Evolutionary conservation across 2,329 filamentous ascomycete genomes (phyloP).

Genomic region (Colletotrichum tamarilloi): DNA sequence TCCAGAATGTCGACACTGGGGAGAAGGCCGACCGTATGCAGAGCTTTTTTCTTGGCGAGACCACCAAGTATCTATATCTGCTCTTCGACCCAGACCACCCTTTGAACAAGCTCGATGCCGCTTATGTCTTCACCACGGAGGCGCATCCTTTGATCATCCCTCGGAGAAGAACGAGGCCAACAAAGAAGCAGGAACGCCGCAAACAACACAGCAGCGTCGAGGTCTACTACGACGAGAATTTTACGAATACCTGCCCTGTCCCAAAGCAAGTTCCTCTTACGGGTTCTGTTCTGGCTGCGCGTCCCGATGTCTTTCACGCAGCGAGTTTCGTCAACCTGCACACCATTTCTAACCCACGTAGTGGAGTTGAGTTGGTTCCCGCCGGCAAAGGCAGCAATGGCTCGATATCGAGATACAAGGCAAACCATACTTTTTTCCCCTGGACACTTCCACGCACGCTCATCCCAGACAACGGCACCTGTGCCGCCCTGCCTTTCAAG

Average conservation of each 20-base stretch:
- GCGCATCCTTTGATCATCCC: constrained; percentile 93
- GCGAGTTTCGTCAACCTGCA: constrained; percentile 87
- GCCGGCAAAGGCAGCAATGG: constrained; percentile 55
- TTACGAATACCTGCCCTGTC: constrained; percentile 73
- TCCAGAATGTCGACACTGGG: constrained; percentile 84
- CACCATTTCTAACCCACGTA: constrained; percentile 75
- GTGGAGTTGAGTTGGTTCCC: constrained; percentile 48
- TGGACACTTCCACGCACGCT: constrained; percentile 88
- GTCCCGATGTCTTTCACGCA: constrained; percentile 87
- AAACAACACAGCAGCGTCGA: constrained; percentile 41
- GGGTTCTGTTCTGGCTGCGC: constrained; percentile 82
- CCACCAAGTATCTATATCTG: constrained; percentile 93
- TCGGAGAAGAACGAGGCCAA: constrained; percentile 45
- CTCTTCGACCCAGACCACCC: constrained; percentile 89
- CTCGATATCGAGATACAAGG: constrained; percentile 55
- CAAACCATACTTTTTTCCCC: constrained; percentile 88
- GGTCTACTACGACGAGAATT: constrained; percentile 55
- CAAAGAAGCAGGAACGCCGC: constrained; percentile 29
- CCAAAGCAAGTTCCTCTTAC: constrained; percentile 71
- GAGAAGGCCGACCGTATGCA: constrained; percentile 97
- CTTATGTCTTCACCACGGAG: constrained; percentile 95
- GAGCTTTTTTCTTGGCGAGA: constrained; percentile 97
- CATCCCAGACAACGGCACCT: constrained; percentile 82
- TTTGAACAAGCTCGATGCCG: constrained; percentile 85
- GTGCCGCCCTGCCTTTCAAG: constrained; percentile 76